Evolutionary conservation across 129 eudicot genomes (phyloP).

Genomic region (Arctium lappa): DNA sequence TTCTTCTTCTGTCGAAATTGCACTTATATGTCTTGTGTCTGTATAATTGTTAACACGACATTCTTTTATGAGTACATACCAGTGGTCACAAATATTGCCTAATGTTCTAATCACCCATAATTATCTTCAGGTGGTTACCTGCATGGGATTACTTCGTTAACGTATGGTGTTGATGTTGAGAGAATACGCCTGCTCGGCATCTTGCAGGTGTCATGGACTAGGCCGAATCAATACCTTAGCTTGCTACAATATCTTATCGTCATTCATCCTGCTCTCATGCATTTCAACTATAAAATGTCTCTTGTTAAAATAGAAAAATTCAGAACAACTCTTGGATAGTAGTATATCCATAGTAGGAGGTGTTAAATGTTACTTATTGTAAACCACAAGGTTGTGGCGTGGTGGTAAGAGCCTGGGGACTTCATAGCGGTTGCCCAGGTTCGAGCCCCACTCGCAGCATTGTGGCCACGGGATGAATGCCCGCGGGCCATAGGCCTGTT

Average conservation of each 20-base stretch:
- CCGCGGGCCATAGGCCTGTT: too few relatives aligned
- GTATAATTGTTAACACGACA: background rate
- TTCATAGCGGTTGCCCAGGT: too few relatives aligned
- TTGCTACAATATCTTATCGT: background rate
- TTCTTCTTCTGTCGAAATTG: background rate
- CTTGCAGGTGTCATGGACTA: constrained; percentile 54
- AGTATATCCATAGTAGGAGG: background rate
- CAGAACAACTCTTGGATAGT: constrained; percentile 6
- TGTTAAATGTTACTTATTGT: background rate
- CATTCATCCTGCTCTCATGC: constrained; percentile 14
- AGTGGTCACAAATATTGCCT: background rate
- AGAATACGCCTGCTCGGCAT: constrained; percentile 64
- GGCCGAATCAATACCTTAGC: constrained; percentile 1
- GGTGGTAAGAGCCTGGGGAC: too few relatives aligned
- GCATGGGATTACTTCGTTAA: constrained; percentile 63
- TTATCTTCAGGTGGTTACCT: constrained; percentile 68
- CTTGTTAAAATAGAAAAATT: background rate
- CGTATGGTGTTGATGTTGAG: constrained; percentile 76
- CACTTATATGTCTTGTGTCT: background rate
- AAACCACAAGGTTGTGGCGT: too few relatives aligned
- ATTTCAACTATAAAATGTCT: background rate
- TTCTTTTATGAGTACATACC: background rate
- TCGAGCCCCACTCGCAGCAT: too few relatives aligned
- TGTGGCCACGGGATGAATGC: too few relatives aligned
- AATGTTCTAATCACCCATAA: background rate